These are phyloP conservation scores for Leptosphaerulina australis DNA, from an alignment of 2,329 filamentous ascomycete genomes.

Conservation along the genomic window DNA sequence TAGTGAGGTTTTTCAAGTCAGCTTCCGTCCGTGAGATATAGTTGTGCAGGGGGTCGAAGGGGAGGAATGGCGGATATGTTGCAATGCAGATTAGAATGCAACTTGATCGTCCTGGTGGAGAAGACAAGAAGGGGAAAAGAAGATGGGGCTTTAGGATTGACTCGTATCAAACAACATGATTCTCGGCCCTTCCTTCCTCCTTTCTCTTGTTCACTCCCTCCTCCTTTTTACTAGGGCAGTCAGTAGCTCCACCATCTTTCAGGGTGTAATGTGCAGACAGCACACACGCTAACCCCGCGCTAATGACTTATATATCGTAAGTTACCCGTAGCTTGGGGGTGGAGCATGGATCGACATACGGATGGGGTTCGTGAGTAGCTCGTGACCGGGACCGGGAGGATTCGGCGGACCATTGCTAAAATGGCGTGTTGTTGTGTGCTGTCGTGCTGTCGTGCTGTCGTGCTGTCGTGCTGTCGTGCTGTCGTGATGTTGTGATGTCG, in stretches of 20 bases:
- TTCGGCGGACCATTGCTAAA: slow-evolving; percentile 21
- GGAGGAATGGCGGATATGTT: too few relatives aligned
- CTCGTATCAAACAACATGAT: slow-evolving; percentile 36
- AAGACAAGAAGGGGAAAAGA: too few relatives aligned
- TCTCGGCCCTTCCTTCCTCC: neutral
- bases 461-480: neutral
- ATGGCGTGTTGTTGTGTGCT: neutral
- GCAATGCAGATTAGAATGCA: too few relatives aligned
- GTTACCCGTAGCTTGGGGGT: slow-evolving; percentile 34
- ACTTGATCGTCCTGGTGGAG: slow-evolving; percentile 34
- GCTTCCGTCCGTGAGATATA: too few relatives aligned
- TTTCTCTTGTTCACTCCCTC: neutral
- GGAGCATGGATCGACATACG: slow-evolving; percentile 36
- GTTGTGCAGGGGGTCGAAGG: too few relatives aligned
- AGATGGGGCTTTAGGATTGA: too few relatives aligned
- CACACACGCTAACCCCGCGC: slow-evolving; percentile 45
- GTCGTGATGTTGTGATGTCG: neutral
- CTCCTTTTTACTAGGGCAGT: neutral
- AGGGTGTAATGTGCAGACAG: slow-evolving; percentile 41
- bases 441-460: neutral
- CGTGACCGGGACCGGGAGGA: slow-evolving; percentile 41
- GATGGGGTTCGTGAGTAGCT: slow-evolving; percentile 48
- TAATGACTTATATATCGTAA: slow-evolving; percentile 44
- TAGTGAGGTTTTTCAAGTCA: too few relatives aligned
- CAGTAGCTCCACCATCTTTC: too few relatives aligned